A percentile compares a stretch with the other conserved stretches of the same genome.
phyloP scores from a whole-genome alignment of 257 asterid genomes.

The Coffea eugenioides region DNA sequence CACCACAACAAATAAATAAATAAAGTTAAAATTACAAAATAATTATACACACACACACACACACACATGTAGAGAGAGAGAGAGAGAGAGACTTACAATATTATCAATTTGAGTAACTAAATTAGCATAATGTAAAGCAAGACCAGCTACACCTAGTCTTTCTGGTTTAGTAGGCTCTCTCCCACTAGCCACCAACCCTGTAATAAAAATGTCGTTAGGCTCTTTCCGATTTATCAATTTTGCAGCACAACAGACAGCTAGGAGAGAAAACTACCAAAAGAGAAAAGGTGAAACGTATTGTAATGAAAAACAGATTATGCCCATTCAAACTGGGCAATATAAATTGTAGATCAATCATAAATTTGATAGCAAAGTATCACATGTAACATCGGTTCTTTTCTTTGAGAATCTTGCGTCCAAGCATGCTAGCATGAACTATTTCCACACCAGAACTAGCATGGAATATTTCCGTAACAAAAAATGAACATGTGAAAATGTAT shows the following conservation, averaged over 20 bases:
- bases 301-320: background rate
- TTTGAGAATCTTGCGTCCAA: background rate
- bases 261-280: background rate
- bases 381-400: background rate
- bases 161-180: constrained; percentile 55
- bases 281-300: too few species aligned
- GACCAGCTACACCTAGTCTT: constrained; percentile 87
- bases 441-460: background rate
- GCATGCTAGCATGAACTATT: background rate
- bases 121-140: constrained; percentile 95
- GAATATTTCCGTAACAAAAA: background rate
- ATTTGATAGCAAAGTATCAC: background rate
- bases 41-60: too few species aligned
- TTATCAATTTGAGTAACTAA: constrained; percentile 86
- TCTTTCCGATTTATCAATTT: background rate
- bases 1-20: background rate
- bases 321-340: background rate
- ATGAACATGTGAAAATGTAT: background rate
- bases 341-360: too few species aligned
- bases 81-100: constrained; percentile 47
- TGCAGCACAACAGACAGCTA: background rate
- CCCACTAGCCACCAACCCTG: constrained; percentile 55
- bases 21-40: too few species aligned
- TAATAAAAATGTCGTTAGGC: background rate
- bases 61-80: too few species aligned